Evolutionary conservation across 768 basidiomycete species (phyloP).

Genomic region (Amanita phalloides): DNA sequence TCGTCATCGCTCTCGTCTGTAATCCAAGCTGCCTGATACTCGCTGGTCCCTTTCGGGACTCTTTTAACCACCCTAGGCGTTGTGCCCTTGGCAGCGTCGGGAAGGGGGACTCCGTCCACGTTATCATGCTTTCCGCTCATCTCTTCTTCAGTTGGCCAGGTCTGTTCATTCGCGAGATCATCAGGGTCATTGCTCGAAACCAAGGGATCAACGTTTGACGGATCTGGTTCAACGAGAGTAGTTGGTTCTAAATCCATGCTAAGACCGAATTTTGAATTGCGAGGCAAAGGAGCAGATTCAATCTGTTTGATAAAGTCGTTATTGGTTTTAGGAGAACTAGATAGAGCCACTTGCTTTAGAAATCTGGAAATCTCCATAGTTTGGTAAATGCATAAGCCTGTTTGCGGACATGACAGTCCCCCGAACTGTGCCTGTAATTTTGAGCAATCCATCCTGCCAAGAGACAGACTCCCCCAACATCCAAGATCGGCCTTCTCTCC

Average conservation of each 20-base stretch:
- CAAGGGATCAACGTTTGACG: slow-evolving; percentile 69
- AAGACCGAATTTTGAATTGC: slow-evolving; percentile 21
- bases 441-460: slow-evolving; percentile 52
- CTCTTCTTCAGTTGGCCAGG: slow-evolving; percentile 98
- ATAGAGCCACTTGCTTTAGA: slow-evolving; percentile 42
- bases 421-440: slow-evolving; percentile 78
- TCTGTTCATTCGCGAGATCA: slow-evolving; percentile 89
- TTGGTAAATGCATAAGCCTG: slow-evolving; percentile 78
- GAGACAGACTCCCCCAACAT: slow-evolving; percentile 55
- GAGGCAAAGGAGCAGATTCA: slow-evolving; percentile 45
- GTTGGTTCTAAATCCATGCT: slow-evolving; percentile 63
- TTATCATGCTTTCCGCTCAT: slow-evolving; percentile 39
- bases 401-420: slow-evolving; percentile 72
- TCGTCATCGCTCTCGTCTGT: slow-evolving; percentile 71
- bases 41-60: slow-evolving; percentile 91
- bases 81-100: slow-evolving; percentile 60
- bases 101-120: slow-evolving; percentile 27
- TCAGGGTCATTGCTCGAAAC: slow-evolving; percentile 84
- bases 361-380: slow-evolving; percentile 82
- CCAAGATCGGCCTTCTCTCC: slow-evolving; percentile 76
- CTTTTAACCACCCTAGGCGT: slow-evolving; percentile 74
- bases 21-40: slow-evolving; percentile 97
- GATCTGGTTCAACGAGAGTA: slow-evolving; percentile 53
- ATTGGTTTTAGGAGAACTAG: neutral
- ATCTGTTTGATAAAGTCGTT: slow-evolving; percentile 37